A percentile compares a stretch with the other conserved stretches of the same genome.
phyloP scores from a whole-genome alignment of 768 basidiomycete species.

The Lactifluus rugatus region DNA sequence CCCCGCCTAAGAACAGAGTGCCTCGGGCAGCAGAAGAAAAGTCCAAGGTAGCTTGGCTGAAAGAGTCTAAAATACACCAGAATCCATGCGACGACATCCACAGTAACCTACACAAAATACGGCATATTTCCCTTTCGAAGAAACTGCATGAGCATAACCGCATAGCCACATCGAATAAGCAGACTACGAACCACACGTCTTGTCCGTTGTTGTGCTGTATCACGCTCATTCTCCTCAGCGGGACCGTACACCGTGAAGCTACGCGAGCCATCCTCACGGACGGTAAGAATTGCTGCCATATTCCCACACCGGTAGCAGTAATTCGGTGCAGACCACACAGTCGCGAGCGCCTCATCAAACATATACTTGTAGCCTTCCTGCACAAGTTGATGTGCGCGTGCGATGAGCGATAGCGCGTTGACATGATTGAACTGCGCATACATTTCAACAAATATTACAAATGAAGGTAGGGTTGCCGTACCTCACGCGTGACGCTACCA shows the following conservation, averaged over 20 bases:
- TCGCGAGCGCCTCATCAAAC: conserved; percentile 89
- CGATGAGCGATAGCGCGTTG: conserved; percentile 79
- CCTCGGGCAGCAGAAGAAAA: neutral
- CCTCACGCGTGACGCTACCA: conserved; percentile 75
- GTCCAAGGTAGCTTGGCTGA: neutral
- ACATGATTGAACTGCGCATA: conserved; percentile 75
- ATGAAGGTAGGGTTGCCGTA: conserved; percentile 24
- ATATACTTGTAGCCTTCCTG: conserved; percentile 95
- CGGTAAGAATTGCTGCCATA: conserved; percentile 81
- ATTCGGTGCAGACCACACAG: conserved; percentile 50
- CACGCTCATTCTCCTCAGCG: conserved; percentile 81
- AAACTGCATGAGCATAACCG: too few species aligned
- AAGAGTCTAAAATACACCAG: neutral
- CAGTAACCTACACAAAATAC: conserved; percentile 37
- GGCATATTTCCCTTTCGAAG: conserved; percentile 22
- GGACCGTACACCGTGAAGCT: conserved; percentile 80
- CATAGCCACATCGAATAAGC: too few species aligned
- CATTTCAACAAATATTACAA: neutral
- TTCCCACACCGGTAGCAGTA: conserved; percentile 70
- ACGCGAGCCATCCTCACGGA: conserved; percentile 56
- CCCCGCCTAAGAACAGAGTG: neutral
- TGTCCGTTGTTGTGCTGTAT: conserved; percentile 38
- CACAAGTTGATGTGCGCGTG: conserved; percentile 93
- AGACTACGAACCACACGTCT: too few species aligned
- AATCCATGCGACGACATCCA: neutral